Evolutionary conservation across 1,139 yeast genomes (phyloP).

Genomic region (Blastobotrys persicus): DNA sequence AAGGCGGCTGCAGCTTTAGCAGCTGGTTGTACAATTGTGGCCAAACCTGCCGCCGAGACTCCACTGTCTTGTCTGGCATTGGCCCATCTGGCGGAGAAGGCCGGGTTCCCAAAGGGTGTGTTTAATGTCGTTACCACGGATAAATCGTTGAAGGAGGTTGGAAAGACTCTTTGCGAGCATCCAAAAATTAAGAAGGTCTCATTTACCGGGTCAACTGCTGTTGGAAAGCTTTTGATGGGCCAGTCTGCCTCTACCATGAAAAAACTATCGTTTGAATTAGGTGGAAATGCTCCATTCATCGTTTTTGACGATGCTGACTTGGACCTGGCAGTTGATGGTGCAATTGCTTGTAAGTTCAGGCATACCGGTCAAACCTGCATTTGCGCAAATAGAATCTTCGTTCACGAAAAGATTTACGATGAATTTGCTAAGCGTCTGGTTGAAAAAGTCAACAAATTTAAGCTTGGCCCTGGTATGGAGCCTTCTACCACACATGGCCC

Average conservation of each 20-base stretch:
- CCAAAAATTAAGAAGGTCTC: constrained; percentile 68
- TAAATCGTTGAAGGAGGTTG: constrained; percentile 51
- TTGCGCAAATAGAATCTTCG: constrained; percentile 70
- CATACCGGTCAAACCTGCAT: constrained; percentile 79
- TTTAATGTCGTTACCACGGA: constrained; percentile 61
- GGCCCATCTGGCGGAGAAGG: constrained; percentile 64
- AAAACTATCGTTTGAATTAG: constrained; percentile 79
- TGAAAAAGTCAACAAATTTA: constrained; percentile 49
- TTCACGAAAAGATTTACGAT: constrained; percentile 58
- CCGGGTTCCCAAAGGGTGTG: constrained; percentile 82
- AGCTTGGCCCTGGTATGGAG: constrained; percentile 71
- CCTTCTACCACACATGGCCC: constrained; percentile 74
- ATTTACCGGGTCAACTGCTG: constrained; percentile 87
- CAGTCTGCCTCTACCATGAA: constrained; percentile 75
- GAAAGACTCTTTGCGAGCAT: constrained; percentile 66
- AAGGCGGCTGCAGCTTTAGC: constrained; percentile 88
- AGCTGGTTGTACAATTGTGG: constrained; percentile 85
- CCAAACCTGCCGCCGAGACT: constrained; percentile 87
- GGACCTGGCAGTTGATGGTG: constrained; percentile 69
- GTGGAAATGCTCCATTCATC: constrained; percentile 90
- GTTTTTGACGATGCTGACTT: constrained; percentile 80
- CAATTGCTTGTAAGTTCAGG: constrained; percentile 63
- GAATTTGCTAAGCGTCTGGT: constrained; percentile 52
- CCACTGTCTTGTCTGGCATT: constrained; percentile 82
- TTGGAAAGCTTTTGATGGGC: constrained; percentile 73